Percentiles rank a stretch among this genome's conserved stretches.
These are phyloP conservation scores for Cladosporium sp. DNA, from an alignment of 2,329 filamentous ascomycete genomes.

Conservation along the genomic window DNA sequence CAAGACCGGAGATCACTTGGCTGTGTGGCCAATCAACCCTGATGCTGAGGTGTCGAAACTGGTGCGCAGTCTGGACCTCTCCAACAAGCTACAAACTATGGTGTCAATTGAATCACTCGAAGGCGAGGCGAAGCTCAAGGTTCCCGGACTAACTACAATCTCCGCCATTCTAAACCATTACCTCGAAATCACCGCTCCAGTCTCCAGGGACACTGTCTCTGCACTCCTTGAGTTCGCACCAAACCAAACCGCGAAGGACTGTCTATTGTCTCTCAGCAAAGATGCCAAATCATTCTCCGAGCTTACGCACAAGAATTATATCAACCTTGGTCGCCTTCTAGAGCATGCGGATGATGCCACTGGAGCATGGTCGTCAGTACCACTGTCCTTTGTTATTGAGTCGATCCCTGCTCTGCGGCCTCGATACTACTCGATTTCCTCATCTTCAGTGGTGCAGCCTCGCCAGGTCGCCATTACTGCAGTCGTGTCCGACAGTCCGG, in stretches of 20 bases:
- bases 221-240: slow-evolving; percentile 36
- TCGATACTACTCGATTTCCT: slow-evolving; percentile 31
- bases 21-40: slow-evolving; percentile 52
- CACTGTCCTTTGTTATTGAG: slow-evolving; percentile 57
- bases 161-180: slow-evolving; percentile 66
- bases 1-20: slow-evolving; percentile 54
- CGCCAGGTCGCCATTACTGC: slow-evolving; percentile 58
- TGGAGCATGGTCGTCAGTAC: slow-evolving; percentile 52
- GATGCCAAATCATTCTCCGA: slow-evolving; percentile 46
- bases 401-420: slow-evolving; percentile 27
- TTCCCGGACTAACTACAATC: slow-evolving; percentile 45
- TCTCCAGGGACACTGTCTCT: slow-evolving; percentile 50
- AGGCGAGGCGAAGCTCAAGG: slow-evolving; percentile 26
- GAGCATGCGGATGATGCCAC: slow-evolving; percentile 52
- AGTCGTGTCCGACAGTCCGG: slow-evolving; percentile 45
- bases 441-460: slow-evolving; percentile 24
- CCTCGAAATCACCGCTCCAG: slow-evolving; percentile 68
- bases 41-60: slow-evolving; percentile 1
- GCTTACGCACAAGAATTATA: slow-evolving; percentile 43
- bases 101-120: slow-evolving; percentile 36
- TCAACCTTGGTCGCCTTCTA: slow-evolving; percentile 63
- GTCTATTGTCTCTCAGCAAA: slow-evolving; percentile 46
- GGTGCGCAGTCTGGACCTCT: slow-evolving; percentile 50
- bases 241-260: slow-evolving; percentile 39
- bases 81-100: slow-evolving; percentile 29